Base-by-base conservation (phyloP, 139 green algal genomes). In the Eudorina sp. region DNA sequence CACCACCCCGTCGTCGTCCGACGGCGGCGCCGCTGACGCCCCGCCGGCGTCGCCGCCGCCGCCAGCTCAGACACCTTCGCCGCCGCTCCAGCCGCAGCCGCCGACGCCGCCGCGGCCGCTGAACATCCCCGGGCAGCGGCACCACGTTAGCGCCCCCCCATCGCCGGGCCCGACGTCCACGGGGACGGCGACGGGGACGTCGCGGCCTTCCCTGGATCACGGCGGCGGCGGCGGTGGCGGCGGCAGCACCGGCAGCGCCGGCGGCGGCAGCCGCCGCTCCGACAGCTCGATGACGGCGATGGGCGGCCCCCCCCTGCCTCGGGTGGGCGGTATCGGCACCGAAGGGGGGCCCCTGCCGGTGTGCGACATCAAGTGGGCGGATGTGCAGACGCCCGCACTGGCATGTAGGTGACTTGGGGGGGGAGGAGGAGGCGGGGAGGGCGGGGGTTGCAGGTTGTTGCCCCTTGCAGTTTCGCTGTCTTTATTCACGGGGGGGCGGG, bases 301-400 rank as follows among this genome's bases (percentile, higher is more conserved):
- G n/a, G n/a, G n/a, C n/a, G n/a, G n/a, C n/a, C n/a, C n/a, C n/a
- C n/a, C n/a, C n/a, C 48, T 36, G 48, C 45, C 73, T 48, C 43
- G 45, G 81, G 45, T 64, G 2, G 81, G 81, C 23, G 81, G 64
- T 21, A 87, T 87, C 14, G 81, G 81, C 45, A 68, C 38, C 1
- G 81, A 78, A 2, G 81, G 81, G 13, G 81, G 81, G 21, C 81
- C 81, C 3, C 45, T 87, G 62, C 16, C 62, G 1, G n/a, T 29
- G 19, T 68, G 43, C 23, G 81, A 87, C 31, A 27, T 87, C 62
- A 87, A 87, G 43, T 87, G 81, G 81, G 18, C 11, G 9, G 81
- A 87, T 64, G 81, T 87, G 81, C 62, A 87, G 64, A 87, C 81
- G 1, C 81, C 81, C 1, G 62, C 45, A 25, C 81, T 87, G 3